phyloP scores from a whole-genome alignment of 352 stramenopile genomes.

The Globisporangium rhizosaccharum region DNA sequence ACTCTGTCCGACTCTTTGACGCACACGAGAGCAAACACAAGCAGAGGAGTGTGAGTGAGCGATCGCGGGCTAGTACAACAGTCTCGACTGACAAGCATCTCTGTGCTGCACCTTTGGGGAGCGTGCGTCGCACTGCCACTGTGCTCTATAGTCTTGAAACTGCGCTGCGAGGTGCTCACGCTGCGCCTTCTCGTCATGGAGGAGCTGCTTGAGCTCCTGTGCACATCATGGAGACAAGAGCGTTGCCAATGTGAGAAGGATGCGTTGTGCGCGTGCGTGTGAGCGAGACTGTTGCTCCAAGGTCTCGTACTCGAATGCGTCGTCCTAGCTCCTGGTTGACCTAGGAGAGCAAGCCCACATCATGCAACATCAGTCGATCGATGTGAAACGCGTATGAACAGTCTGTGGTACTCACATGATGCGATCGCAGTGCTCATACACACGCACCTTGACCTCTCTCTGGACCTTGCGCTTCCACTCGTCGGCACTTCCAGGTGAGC shows the following conservation, averaged over 20 bases:
- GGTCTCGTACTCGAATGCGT: conserved; percentile 42
- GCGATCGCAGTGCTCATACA: background rate
- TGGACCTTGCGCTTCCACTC: conserved; percentile 67
- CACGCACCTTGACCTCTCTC: conserved; percentile 53
- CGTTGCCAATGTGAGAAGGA: background rate
- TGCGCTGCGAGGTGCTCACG: conserved; percentile 28
- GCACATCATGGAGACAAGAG: background rate
- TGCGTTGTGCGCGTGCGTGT: too few species aligned
- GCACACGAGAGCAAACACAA: conserved; percentile 2
- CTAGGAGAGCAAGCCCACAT: conserved; percentile 15
- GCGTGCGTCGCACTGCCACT: conserved; percentile 9
- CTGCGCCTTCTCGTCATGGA: conserved; percentile 32
- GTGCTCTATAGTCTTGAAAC: conserved; percentile 23
- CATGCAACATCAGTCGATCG: background rate
- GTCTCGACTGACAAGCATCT: too few species aligned
- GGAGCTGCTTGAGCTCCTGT: conserved; percentile 44
- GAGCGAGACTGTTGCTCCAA: background rate
- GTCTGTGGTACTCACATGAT: too few species aligned
- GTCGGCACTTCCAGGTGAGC: conserved; percentile 11
- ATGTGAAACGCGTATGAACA: conserved; percentile 1
- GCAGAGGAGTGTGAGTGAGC: conserved; percentile 2
- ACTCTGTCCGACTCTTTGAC: conserved; percentile 5
- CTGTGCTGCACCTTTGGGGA: conserved; percentile 1
- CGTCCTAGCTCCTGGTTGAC: conserved; percentile 74
- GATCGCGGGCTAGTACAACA: too few species aligned